A percentile compares a stretch with the other conserved stretches of the same genome.
Evolutionary conservation across 345 rosid genomes (phyloP).

Genomic region (Aurinia saxatilis): DNA sequence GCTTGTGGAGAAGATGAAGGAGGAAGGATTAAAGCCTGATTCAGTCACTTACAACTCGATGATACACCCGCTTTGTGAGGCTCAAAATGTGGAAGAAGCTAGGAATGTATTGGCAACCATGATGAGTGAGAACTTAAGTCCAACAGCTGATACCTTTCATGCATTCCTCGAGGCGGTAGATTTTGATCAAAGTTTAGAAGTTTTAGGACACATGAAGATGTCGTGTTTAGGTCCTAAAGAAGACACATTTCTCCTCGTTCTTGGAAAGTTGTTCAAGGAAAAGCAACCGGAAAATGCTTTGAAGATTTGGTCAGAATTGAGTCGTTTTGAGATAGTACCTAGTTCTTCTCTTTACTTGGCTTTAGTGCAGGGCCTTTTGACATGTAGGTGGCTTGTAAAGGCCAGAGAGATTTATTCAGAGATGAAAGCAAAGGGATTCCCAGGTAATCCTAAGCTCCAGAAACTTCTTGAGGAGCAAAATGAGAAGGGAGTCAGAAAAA

Average conservation of each 20-base stretch:
- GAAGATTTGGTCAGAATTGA: constrained; percentile 71
- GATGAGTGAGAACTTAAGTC: constrained; percentile 45
- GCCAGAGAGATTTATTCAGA: constrained; percentile 58
- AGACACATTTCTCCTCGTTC: constrained; percentile 54
- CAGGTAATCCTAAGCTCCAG: constrained; percentile 67
- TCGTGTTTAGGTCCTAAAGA: constrained; percentile 53
- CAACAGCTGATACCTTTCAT: constrained; percentile 67
- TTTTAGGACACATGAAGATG: constrained; percentile 50
- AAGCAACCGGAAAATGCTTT: constrained; percentile 60
- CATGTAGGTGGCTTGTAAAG: constrained; percentile 45
- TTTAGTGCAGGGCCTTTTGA: constrained; percentile 51
- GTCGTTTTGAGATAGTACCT: constrained; percentile 42
- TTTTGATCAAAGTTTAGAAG: constrained; percentile 45
- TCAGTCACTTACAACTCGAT: constrained; percentile 63
- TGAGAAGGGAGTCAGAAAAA: constrained; percentile 14
- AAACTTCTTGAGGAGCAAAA: constrained; percentile 41
- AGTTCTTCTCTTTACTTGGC: constrained; percentile 37
- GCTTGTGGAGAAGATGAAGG: constrained; percentile 55
- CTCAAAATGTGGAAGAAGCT: constrained; percentile 50
- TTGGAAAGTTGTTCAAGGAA: constrained; percentile 45
- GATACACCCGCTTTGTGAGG: constrained; percentile 61
- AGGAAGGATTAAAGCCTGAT: constrained; percentile 48
- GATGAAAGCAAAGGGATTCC: constrained; percentile 60
- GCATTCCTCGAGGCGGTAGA: constrained; percentile 47
- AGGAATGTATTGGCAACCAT: constrained; percentile 50